Evolutionary conservation across 345 rosid species (phyloP), one percentile per base, ranked within the genome.

Genomic region (Acer negundo): DNA sequence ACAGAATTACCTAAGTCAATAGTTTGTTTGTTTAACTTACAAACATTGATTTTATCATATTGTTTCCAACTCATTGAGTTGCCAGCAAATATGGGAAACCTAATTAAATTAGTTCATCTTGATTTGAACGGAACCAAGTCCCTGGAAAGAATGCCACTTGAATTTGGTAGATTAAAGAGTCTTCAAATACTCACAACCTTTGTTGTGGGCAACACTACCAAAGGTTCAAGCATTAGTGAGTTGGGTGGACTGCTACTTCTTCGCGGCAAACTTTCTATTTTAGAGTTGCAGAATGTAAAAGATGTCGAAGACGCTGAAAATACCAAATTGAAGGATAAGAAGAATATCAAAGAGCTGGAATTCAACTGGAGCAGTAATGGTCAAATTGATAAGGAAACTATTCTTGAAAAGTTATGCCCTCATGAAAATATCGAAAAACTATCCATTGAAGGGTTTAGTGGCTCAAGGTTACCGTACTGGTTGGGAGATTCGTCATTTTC

Each of bases 391-490:
- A 55, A 67, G 2, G 77, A 81, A 81, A 70, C 75, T 15, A 80
- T 82, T 15, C 80, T 82, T 0, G 77, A 86, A 58, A 70, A 49
- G 69, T 80, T 86, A 58, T 79, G 62, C 12, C 89, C 86, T 44
- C 80, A 79, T 56, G 40, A 55, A 47, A 75, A 67, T 68, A 64
- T 86, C 20, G 78, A 81, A 73, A 83, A 62, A 59, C 62, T 86
- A 26, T 17, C 62, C n/a, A 79, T 84, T 61, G 62, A 62, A 42
- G 68, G 63, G 64, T 86, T 80, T 73, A 66, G 78, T 16, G 84
- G 87, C 31, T 58, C 31, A 53, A 66, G 22, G 46, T 82, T 86
- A 66, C 89, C 87, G 40, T 35, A 9, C 2, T 84, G 89, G 89
- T 53, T 86, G 31, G 80, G 79, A 53, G 79, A 75, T 71, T 19